Evolutionary conservation across 345 rosid species (phyloP), one percentile per base, ranked within the genome.

Genomic region (Euclidium syriacum): DNA sequence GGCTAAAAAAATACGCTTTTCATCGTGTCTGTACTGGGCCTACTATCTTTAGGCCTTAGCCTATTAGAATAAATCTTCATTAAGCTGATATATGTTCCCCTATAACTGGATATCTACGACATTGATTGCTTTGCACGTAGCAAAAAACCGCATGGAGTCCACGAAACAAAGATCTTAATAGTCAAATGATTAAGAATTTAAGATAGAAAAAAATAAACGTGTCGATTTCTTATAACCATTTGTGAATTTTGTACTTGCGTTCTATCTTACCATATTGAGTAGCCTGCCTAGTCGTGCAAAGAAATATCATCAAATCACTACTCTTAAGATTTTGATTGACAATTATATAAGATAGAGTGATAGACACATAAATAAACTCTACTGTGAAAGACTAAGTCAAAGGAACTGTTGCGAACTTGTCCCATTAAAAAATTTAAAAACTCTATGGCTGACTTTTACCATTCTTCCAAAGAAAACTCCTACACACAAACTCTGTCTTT

Each of bases 41-140:
- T 2, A 16, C 2, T 32, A 7, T 18, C 41, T 14, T 7, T 27
- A 14, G 8, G 12, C 5, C 19, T 53, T 34, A 40, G 33, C 47
- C 26, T 18, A 6, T 20, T 20, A 33, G 6, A n/a, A 24, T 30
- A 30, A 49, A n/a, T 34, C n/a, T 29, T 19, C 0, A 26, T 34
- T 4, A 4, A 29, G 8, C 8, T 29, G 8, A 29, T 29, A 29
- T 29, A 6, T 57, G 50, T 47, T 67, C 35, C 17, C 19, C 6
- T 34, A 11, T 30, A 12, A 12, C n/a, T 32, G 7, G 3, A 42
- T 41, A 46, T 30, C 36, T 12, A 62, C 58, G 30, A 32, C 38
- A 41, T 25, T 25, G 46, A 60, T 12, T 70, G 63, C 74, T 53
- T 14, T 38, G 68, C 68, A 69, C 68, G 68, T 69, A 53, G 73